These are phyloP conservation scores for Lactifluus piperatus DNA, from an alignment of 768 basidiomycete genomes.

Conservation along the genomic window DNA sequence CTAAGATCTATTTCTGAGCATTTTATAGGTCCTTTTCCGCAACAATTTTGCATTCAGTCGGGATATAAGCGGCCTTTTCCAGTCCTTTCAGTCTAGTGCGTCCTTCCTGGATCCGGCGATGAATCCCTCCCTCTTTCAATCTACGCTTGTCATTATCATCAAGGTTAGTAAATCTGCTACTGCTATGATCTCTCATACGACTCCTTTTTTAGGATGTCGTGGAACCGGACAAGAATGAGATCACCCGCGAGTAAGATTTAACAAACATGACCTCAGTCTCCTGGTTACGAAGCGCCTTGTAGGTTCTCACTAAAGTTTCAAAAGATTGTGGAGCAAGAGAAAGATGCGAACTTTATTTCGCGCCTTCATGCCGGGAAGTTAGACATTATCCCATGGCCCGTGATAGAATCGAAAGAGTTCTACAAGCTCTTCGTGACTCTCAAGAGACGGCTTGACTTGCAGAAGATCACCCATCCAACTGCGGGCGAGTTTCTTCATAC, in stretches of 20 bases:
- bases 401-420: constrained; percentile 53
- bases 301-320: constrained; percentile 52
- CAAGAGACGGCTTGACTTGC: constrained; percentile 40
- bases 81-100: constrained; percentile 50
- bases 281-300: not conserved
- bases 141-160: constrained; percentile 51
- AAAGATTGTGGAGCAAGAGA: constrained; percentile 52
- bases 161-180: constrained; percentile 33
- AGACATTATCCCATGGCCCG: constrained; percentile 56
- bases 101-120: constrained; percentile 48
- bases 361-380: constrained; percentile 47
- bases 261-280: too few relatives aligned
- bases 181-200: constrained; percentile 24
- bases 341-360: constrained; percentile 56
- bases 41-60: constrained; percentile 57
- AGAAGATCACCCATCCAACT: constrained; percentile 38
- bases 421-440: constrained; percentile 43
- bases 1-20: not conserved
- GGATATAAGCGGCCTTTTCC: constrained; percentile 53
- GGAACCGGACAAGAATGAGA: constrained; percentile 50
- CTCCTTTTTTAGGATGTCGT: constrained; percentile 43
- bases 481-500: constrained; percentile 40
- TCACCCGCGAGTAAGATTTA: constrained; percentile 42
- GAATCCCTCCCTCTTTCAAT: constrained; percentile 52
- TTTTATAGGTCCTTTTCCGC: constrained; percentile 48